Evolutionary conservation across 75 land plant species (phyloP).

Genomic region (Cryptomeria japonica): DNA sequence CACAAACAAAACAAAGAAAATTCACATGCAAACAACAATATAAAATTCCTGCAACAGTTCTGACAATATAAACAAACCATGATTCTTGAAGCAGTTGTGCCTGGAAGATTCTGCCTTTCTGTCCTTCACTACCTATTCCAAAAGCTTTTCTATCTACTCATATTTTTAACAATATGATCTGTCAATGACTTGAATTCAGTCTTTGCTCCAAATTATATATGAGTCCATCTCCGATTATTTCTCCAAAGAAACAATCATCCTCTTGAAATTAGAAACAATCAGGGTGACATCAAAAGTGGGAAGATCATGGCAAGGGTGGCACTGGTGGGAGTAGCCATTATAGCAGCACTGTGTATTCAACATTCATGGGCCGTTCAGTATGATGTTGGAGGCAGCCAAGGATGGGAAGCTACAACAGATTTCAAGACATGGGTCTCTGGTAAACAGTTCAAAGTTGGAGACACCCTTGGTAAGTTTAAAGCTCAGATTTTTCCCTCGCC

Average conservation of each 20-base stretch:
- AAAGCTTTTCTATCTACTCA: background rate
- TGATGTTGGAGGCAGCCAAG: slow-evolving; percentile 42
- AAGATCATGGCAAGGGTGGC: background rate
- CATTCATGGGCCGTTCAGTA: slow-evolving; percentile 13
- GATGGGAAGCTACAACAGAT: slow-evolving; percentile 53
- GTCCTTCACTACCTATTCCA: background rate
- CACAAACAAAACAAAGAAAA: background rate
- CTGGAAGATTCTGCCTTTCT: background rate
- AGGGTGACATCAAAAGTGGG: background rate
- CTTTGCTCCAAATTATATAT: background rate
- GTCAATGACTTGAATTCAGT: background rate
- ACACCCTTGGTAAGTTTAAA: slow-evolving; percentile 34
- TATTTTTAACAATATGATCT: background rate
- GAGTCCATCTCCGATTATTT: background rate
- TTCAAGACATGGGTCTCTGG: slow-evolving; percentile 29
- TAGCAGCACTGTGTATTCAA: background rate
- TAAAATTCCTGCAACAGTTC: background rate
- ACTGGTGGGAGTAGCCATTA: background rate
- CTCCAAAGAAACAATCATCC: background rate
- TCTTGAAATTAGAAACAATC: background rate
- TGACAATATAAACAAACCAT: background rate
- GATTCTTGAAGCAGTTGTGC: background rate
- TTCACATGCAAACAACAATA: background rate
- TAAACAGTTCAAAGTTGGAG: slow-evolving; percentile 42
- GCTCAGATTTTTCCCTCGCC: background rate